Evolutionary conservation across 2,329 filamentous ascomycete species (phyloP), one percentile per base, ranked within the genome.

Genomic region (Fusarium verticillioides): DNA sequence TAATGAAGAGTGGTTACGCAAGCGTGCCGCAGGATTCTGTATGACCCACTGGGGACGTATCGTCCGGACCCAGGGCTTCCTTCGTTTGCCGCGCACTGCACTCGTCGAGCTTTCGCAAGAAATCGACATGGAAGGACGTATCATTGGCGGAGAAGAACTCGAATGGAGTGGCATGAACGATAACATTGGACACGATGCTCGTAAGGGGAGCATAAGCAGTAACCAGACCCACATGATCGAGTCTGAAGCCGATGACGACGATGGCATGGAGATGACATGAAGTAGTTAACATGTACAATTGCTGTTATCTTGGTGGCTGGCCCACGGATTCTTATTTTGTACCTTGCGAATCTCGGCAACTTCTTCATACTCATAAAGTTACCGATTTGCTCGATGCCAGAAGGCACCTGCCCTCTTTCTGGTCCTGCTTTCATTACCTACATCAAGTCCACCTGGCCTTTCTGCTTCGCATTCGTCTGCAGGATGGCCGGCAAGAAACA

Each of bases 31-130:
- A 1, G 87, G 87, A 52, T 98, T 97, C 82, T 98, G 95, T 80
- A 90, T 99, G 82, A 93, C 92, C 43, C 94, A 98, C 81, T 99
- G 96, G 95, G 96, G 96, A 60, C 91, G 96, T 52, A 90, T 99
- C 34, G 96, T 98, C 28, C 91, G 96, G 23, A 98, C 95, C 0
- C 88, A 92, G 39, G 95, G 94, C 2, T 99, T 98, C 85, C 87
- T 95, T 67, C 91, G 90, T 56, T 86, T 99, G 40, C 94, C 92
- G 63, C 92, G 94, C 61, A 86, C 89, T 59, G 93, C 94, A 28
- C 87, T 99, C 64, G 93, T 98, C 63, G 96, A 98, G 79, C 88
- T 99, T 15, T 97, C 94, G 61, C 94, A 97, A 82, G 95, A 97
- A 80, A 93, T 97, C 47, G 95, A 98, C 81, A 93, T 92, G 77